Percentiles rank a stretch among this genome's conserved stretches.
Evolutionary conservation across 2,329 filamentous ascomycete genomes (phyloP).

Genomic region (Aspergillus neotritici): DNA sequence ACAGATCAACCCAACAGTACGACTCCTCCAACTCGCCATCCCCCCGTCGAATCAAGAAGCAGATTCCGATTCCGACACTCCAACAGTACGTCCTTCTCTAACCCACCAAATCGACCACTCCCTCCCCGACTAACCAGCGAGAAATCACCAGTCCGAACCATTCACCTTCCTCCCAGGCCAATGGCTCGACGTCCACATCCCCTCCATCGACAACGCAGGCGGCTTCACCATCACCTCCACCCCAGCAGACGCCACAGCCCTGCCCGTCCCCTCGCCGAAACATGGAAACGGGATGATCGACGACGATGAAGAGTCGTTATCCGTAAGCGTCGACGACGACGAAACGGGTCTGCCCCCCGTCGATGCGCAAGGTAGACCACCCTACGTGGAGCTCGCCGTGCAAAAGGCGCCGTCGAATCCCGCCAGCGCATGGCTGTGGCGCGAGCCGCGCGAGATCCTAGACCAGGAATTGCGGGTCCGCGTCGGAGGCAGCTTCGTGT

Average conservation of each 20-base stretch:
- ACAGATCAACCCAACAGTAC: slow-evolving; percentile 61
- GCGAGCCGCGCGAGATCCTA: slow-evolving; percentile 50
- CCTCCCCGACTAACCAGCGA: background rate
- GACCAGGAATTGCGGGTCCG: slow-evolving; percentile 58
- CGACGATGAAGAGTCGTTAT: slow-evolving; percentile 10
- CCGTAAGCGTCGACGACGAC: slow-evolving; percentile 10
- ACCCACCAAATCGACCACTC: background rate
- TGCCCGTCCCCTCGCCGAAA: slow-evolving; percentile 14
- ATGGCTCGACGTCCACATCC: slow-evolving; percentile 80
- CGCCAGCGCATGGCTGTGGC: slow-evolving; percentile 72
- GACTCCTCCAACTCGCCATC: slow-evolving; percentile 61
- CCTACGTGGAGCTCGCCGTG: slow-evolving; percentile 71
- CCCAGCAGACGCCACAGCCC: slow-evolving; percentile 50
- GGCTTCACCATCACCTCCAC: slow-evolving; percentile 85
- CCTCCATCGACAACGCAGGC: slow-evolving; percentile 62
- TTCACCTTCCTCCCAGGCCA: slow-evolving; percentile 72
- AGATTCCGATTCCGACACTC: background rate
- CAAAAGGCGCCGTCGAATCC: slow-evolving; percentile 67
- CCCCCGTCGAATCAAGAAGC: slow-evolving; percentile 38
- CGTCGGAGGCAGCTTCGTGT: slow-evolving; percentile 75
- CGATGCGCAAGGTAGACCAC: slow-evolving; percentile 23
- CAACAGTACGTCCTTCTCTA: background rate
- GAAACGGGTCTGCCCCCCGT: slow-evolving; percentile 16
- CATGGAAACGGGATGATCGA: slow-evolving; percentile 3
- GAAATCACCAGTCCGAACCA: slow-evolving; percentile 12